Base-by-base conservation (phyloP, 768 basidiomycete genomes). In the Boletus huronensis region DNA sequence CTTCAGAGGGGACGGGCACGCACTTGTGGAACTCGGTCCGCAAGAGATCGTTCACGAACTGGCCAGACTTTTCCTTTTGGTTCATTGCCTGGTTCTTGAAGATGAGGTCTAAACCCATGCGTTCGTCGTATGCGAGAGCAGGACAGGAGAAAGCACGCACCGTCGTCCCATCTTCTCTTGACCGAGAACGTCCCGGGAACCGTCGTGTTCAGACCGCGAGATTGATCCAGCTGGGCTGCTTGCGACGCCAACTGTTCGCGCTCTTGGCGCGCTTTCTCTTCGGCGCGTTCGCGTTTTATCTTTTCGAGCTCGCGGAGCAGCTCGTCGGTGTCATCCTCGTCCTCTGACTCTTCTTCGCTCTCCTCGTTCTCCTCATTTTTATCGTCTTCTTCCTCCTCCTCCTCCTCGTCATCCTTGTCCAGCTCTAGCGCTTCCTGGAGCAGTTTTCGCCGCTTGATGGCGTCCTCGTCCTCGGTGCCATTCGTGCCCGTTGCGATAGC, bases 81-180 rank as follows among this genome's bases (percentile, higher is more conserved):
- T 79, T 82, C 72, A 85, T 85, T 0, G 97, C 92, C 72, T 99
- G 97, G 70, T 98, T 98, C 77, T 98, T 98, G 83, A 98, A 98
- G 65, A 98, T 94, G 50, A 97, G 77, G 71, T 99, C 93, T 93
- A 64, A 31, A 66, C 59, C 1, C 26, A 28, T 34, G 38, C 23
- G 5, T 38, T 21, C n/a, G 11, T 46, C 44, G 7, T 5, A 9
- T 53, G 26, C 32, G 28, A 38, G 48, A 19, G 32, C 38, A 23
- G n/a, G n/a, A 8, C 44, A 10, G 42, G 53, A 53, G 26, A n/a
- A 51, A 58, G 42, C 34, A 70, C 82, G 26, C 21, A 91, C 91
- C 94, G 64, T 97, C 94, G 69, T 97, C 95, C 95, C 95, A 98
- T 53, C 95, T 80, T 63, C 87, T 79, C 74, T 95, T 95, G 46